Conservation (phyloP, 2,329 filamentous ascomycete genomes). For the Monosporascus cannonballus region DNA sequence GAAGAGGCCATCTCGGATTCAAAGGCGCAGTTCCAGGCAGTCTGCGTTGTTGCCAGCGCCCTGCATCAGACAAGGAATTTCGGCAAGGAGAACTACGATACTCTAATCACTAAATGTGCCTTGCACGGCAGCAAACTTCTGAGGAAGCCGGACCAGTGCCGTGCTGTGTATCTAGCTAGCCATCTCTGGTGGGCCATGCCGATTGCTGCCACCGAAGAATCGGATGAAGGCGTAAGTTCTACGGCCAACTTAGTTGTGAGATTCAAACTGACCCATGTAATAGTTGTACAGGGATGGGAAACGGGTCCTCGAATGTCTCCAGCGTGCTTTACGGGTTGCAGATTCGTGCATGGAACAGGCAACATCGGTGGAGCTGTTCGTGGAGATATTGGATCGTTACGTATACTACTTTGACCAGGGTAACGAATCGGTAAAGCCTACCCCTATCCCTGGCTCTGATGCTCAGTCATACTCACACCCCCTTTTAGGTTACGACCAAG, state of each 20-base stretch:
- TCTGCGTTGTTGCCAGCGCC: constrained; percentile 86
- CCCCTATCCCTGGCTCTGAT: background rate
- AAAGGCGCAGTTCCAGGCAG: constrained; percentile 94
- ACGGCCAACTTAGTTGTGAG: background rate
- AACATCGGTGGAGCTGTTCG: constrained; percentile 94
- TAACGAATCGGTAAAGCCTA: constrained; percentile 74
- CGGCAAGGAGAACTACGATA: constrained; percentile 96
- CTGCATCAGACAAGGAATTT: constrained; percentile 87
- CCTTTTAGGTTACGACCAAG: constrained; percentile 72
- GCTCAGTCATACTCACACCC: constrained; percentile 3
- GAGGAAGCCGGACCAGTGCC: constrained; percentile 96
- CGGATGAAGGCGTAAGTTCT: constrained; percentile 50
- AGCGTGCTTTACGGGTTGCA: constrained; percentile 89
- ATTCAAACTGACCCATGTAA: background rate
- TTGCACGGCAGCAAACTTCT: constrained; percentile 94
- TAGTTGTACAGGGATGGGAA: constrained; percentile 96
- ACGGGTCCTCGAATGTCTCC: constrained; percentile 90
- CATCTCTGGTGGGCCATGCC: constrained; percentile 98
- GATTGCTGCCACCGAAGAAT: constrained; percentile 67
- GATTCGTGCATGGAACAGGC: constrained; percentile 99
- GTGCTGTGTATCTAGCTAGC: constrained; percentile 91
- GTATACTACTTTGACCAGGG: constrained; percentile 99
- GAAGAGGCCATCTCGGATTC: constrained; percentile 95
- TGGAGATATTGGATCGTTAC: constrained; percentile 96
- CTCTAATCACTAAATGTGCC: constrained; percentile 94